Evolutionary conservation across 1,284 basidiomycete genomes (phyloP), one percentile per base, ranked within the genome.

Genomic region (Ustilago trichophora): DNA sequence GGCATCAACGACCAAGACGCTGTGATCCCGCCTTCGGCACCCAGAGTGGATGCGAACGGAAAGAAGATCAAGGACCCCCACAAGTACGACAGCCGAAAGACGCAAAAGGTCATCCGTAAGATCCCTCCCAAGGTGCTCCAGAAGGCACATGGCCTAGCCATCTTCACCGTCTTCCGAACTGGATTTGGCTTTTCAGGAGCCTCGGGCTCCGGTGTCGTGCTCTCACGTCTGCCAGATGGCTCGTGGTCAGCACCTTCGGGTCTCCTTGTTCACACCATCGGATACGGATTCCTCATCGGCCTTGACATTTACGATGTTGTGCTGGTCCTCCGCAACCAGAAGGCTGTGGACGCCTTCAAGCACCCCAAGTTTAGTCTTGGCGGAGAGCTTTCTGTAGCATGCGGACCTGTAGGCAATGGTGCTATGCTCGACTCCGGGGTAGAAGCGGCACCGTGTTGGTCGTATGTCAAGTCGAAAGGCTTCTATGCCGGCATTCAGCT

Each of bases 291-390:
- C 34, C 57, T 80, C 11, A 72, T 78, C 27, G 82, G 82, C 1
- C 68, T 78, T 12, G 82, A 83, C 37, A 73, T 82, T 21, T 83
- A 83, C 59, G 82, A 83, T 38, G 80, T 82, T 11, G 80, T 82
- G 1, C 70, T 83, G 2, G 69, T 83, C 1, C 68, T 83, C 7
- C 73, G 82, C 4, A 79, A 59, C 29, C 65, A 77, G 34, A 54
- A 71, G 27, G 76, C 81, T 0, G 64, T 80, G 10, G 59, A 79
- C 19, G 75, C 70, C 0, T 79, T 80, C 60, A 72, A 69, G 37
- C 47, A 55, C 33, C 75, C 75, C 31, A 80, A 77, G 53, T 31
- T 81, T 43, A 74, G 73, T 33, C 55, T 83, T 2, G 82, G 81
- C 4, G 78, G 64, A 6, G 80, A 82, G 50, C 56, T 82, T 1